A percentile compares a stretch with the other conserved stretches of the same genome.
Evolutionary conservation across 2,329 filamentous ascomycete genomes (phyloP).

Genomic region (Chaetothyriales sp.): DNA sequence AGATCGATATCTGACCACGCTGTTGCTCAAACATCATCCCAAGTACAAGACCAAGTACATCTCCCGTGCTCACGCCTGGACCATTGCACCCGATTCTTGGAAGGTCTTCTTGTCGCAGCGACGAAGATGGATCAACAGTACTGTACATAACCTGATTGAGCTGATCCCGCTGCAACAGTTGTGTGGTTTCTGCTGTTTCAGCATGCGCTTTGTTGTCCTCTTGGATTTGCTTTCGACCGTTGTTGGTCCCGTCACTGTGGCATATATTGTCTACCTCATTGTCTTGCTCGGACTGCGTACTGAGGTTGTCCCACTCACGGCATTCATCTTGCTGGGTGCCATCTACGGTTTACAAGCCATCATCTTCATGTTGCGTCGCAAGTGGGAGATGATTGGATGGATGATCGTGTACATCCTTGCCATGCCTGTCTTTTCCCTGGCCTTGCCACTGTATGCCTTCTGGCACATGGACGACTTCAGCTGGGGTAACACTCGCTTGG

Average conservation of each 20-base stretch:
- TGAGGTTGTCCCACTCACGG: constrained; percentile 59
- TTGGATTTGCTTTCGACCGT: constrained; percentile 83
- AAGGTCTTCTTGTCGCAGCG: constrained; percentile 90
- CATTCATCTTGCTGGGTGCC: constrained; percentile 81
- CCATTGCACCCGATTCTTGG: constrained; percentile 90
- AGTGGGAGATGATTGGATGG: constrained; percentile 99
- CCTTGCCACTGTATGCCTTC: constrained; percentile 82
- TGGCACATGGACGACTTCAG: constrained; percentile 99
- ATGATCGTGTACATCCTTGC: constrained; percentile 92
- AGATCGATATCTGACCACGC: constrained; percentile 89
- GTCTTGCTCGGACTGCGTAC: constrained; percentile 50
- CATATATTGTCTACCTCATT: constrained; percentile 81
- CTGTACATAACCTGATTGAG: constrained; percentile 92
- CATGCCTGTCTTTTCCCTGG: constrained; percentile 81
- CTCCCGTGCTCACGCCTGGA: constrained; percentile 84
- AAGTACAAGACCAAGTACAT: constrained; percentile 99
- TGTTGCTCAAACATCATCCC: constrained; percentile 79
- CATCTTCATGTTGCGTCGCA: constrained; percentile 89
- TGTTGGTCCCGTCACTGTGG: constrained; percentile 78
- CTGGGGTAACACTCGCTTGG: constrained; percentile 97
- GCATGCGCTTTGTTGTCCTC: constrained; percentile 96
- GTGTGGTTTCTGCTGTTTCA: constrained; percentile 99
- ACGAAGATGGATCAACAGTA: constrained; percentile 99
- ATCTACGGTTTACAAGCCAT: constrained; percentile 95
- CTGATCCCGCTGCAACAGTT: constrained; percentile 85